A percentile compares a stretch with the other conserved stretches of the same genome.
phyloP scores from a whole-genome alignment of 1,284 basidiomycete species.

The Ceratobasidium sp. region DNA sequence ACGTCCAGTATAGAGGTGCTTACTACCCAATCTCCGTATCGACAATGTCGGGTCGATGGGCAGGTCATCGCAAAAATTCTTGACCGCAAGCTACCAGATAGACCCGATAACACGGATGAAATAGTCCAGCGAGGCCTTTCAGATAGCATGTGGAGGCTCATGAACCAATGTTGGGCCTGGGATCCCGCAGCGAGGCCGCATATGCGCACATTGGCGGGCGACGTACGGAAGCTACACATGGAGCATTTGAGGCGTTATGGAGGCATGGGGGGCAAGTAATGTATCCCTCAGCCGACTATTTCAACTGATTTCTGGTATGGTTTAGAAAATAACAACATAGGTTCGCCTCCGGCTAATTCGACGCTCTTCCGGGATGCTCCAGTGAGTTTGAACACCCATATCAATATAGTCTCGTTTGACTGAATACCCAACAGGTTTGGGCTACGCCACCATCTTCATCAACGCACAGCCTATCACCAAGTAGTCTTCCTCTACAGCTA shows the following conservation, averaged over 20 bases:
- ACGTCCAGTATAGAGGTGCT: conserved; percentile 1
- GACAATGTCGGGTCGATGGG: neutral
- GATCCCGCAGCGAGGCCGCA: neutral
- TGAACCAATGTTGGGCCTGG: conserved; percentile 22
- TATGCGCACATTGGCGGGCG: neutral
- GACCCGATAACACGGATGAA: neutral
- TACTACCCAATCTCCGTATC: conserved; percentile 3
- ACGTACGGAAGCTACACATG: conserved; percentile 2
- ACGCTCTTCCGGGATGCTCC: neutral
- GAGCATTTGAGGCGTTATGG: conserved; percentile 17
- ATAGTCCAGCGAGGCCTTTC: conserved; percentile 5
- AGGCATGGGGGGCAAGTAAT: neutral
- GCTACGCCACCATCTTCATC: conserved; percentile 16
- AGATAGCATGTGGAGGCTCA: conserved; percentile 17
- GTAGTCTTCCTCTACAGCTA: neutral
- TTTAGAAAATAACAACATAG: neutral
- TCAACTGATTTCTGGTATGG: neutral
- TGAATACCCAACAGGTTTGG: neutral
- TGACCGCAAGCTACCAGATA: neutral
- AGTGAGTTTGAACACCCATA: neutral
- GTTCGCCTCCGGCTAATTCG: neutral
- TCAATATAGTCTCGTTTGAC: neutral
- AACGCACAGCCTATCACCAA: neutral
- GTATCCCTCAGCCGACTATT: neutral
- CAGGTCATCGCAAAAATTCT: conserved; percentile 11